Conservation (phyloP, 2,329 filamentous ascomycete genomes). For the Xylaria sp. region DNA sequence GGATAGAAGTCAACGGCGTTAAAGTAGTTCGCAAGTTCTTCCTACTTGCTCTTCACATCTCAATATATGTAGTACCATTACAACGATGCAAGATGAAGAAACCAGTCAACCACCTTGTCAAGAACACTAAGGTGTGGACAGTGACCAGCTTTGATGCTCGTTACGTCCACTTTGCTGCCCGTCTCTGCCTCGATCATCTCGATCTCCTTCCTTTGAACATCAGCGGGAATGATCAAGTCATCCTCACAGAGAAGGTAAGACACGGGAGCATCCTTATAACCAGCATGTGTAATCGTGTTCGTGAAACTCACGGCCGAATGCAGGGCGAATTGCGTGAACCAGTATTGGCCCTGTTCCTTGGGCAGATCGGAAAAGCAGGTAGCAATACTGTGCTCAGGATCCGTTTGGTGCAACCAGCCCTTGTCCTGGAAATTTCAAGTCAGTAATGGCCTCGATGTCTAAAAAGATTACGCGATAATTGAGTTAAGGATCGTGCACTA, state of each 20-base stretch:
- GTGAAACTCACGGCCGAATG: constrained; percentile 53
- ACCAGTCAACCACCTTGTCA: constrained; percentile 45
- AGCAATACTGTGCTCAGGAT: constrained; percentile 32
- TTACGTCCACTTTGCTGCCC: constrained; percentile 53
- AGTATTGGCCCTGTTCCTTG: constrained; percentile 39
- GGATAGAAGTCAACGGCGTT: too few relatives aligned
- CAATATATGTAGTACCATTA: background rate
- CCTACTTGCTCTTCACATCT: background rate
- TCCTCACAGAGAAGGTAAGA: constrained; percentile 55
- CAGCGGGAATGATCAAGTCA: constrained; percentile 50
- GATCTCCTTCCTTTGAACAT: constrained; percentile 48
- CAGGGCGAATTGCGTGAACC: constrained; percentile 20
- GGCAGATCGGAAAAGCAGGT: constrained; percentile 47
- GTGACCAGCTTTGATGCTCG: constrained; percentile 52
- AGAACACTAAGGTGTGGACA: constrained; percentile 45
- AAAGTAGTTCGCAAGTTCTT: too few relatives aligned
- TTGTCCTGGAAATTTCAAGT: constrained; percentile 38
- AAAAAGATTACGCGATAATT: background rate
- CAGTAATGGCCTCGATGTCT: background rate
- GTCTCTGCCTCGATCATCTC: constrained; percentile 49
- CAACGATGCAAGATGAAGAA: constrained; percentile 24
- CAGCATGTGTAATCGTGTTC: constrained; percentile 51
- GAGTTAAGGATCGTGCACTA: background rate
- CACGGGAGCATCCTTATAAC: constrained; percentile 55
- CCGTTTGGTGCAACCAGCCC: constrained; percentile 45